Evolutionary conservation across 768 basidiomycete species (phyloP).

Genomic region (Termitomyces eurrhizus): DNA sequence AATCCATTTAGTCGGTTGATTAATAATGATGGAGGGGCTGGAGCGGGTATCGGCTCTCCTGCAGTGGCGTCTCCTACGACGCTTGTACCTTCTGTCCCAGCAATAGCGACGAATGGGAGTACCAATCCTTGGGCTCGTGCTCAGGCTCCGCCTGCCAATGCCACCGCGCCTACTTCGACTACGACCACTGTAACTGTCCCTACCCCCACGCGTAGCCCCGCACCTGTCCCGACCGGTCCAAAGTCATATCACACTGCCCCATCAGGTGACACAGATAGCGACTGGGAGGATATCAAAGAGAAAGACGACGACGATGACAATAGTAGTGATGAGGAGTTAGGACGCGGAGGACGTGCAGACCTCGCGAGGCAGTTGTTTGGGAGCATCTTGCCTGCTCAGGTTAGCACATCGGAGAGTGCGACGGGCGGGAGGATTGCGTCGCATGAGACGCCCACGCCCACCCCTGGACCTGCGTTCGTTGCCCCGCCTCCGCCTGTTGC

Average conservation of each 20-base stretch:
- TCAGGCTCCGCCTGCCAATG: constrained; percentile 24
- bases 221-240: constrained; percentile 35
- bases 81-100: background rate
- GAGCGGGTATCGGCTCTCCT: background rate
- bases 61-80: background rate
- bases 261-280: constrained; percentile 52
- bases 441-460: constrained; percentile 21
- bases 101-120: constrained; percentile 32
- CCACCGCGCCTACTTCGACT: background rate
- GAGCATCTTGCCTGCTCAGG: constrained; percentile 44
- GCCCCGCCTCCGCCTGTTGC: constrained; percentile 30
- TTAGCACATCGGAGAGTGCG: constrained; percentile 53
- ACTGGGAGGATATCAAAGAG: constrained; percentile 85
- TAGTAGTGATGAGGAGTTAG: constrained; percentile 72
- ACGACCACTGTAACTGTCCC: constrained; percentile 30
- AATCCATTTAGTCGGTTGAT: constrained; percentile 77
- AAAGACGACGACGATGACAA: constrained; percentile 50
- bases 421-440: constrained; percentile 21
- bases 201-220: constrained; percentile 28
- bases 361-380: constrained; percentile 83
- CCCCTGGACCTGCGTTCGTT: constrained; percentile 28
- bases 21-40: constrained; percentile 41
- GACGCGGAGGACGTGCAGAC: constrained; percentile 57
- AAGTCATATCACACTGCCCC: constrained; percentile 62
- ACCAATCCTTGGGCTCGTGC: constrained; percentile 65